phyloP scores from a whole-genome alignment of 139 green algal genomes.

The Yamagishiella unicocca region DNA sequence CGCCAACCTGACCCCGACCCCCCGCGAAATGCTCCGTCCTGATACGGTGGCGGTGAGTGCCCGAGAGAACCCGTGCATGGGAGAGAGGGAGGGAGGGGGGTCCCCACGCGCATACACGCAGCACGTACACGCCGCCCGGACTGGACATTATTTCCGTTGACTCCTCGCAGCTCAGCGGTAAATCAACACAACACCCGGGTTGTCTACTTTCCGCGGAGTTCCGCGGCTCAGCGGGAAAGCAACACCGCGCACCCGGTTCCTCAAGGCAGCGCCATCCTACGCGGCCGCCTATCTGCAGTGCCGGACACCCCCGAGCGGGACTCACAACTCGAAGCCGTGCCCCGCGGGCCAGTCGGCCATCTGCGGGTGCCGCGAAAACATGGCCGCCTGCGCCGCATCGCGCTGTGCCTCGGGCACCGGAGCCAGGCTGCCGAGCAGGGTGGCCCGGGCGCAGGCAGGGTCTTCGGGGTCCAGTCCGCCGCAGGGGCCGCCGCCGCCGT shows the following conservation, averaged over 20 bases:
- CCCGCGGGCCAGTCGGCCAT: slow-evolving; percentile 65
- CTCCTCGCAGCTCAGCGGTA: no score
- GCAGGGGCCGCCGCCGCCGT: neutral
- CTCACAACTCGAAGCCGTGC: slow-evolving; percentile 69
- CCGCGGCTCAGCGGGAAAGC: neutral
- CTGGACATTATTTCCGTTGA: neutral
- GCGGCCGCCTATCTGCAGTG: neutral
- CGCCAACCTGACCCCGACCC: no score
- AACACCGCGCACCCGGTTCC: neutral
- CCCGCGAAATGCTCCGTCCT: no score
- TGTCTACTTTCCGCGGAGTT: no score
- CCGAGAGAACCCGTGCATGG: no score
- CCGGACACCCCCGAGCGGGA: neutral
- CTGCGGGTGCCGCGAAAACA: slow-evolving; percentile 66
- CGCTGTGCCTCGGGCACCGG: slow-evolving; percentile 33
- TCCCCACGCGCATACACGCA: no score
- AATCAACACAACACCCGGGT: no score
- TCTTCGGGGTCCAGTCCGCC: slow-evolving; percentile 52
- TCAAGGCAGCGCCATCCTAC: neutral
- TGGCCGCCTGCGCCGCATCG: slow-evolving; percentile 43
- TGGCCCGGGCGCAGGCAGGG: slow-evolving; percentile 61
- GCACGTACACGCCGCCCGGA: no score
- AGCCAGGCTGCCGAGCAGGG: slow-evolving; percentile 47
- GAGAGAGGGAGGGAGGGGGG: no score
- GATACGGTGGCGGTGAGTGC: no score